Percentiles rank a stretch among this genome's conserved stretches.
Conservation (phyloP, 2,329 filamentous ascomycete genomes). For the Helminthosporium solani region DNA sequence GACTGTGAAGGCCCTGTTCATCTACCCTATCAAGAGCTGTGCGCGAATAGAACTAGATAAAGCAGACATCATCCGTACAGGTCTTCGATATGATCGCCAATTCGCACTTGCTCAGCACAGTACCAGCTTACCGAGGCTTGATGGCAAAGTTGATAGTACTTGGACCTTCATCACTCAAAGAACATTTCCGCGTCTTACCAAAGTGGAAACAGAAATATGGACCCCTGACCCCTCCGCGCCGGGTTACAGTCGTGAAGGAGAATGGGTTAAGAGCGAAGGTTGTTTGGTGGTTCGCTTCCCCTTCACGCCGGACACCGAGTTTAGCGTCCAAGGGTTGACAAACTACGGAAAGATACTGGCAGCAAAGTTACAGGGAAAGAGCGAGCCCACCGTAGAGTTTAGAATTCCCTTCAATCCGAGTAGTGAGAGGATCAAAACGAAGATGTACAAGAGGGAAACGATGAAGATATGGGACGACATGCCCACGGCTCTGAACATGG, state of each 20-base stretch:
- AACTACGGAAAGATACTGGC: conserved; percentile 36
- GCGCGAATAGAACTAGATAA: conserved; percentile 69
- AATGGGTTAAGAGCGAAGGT: conserved; percentile 55
- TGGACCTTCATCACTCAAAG: conserved; percentile 75
- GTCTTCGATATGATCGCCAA: conserved; percentile 76
- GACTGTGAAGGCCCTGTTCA: conserved; percentile 67
- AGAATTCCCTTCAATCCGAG: conserved; percentile 66
- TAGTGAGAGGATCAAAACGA: conserved; percentile 56
- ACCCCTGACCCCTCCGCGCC: conserved; percentile 62
- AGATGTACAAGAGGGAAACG: conserved; percentile 60
- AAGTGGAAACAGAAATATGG: conserved; percentile 68
- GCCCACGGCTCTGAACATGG: conserved; percentile 50
- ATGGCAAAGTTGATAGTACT: conserved; percentile 42
- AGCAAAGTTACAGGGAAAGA: conserved; percentile 40
- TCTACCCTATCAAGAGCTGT: conserved; percentile 85
- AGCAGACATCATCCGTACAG: conserved; percentile 64
- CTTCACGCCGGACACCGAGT: conserved; percentile 41
- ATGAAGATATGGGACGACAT: conserved; percentile 67
- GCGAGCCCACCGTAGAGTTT: conserved; percentile 63
- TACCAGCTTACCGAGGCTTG: conserved; percentile 44
- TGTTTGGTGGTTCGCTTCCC: conserved; percentile 70
- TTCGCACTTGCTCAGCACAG: conserved; percentile 74
- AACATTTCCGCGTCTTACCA: conserved; percentile 69
- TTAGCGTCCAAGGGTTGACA: conserved; percentile 34
- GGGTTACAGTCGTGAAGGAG: conserved; percentile 51